A percentile compares a stretch with the other conserved stretches of the same genome.
phyloP scores from a whole-genome alignment of 768 basidiomycete genomes.

The Fomitopsis pulvina region DNA sequence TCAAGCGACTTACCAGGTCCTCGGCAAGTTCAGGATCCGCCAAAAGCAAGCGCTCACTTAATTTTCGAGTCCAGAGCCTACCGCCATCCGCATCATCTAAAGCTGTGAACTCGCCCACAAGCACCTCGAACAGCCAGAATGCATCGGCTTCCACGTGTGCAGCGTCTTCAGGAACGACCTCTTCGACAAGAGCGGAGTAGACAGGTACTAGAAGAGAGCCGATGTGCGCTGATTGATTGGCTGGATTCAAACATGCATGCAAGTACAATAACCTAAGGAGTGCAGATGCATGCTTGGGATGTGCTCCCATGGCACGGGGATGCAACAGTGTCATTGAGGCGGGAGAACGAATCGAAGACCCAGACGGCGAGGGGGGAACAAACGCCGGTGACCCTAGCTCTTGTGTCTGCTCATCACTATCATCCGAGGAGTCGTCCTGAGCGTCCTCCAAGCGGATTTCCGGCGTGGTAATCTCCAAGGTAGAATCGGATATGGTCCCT shows the following conservation, averaged over 20 bases:
- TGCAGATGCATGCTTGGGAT: slow-evolving; percentile 55
- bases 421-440: slow-evolving; percentile 3
- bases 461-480: slow-evolving; percentile 35
- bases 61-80: slow-evolving; percentile 52
- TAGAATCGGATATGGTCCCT: slow-evolving; percentile 17
- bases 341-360: slow-evolving; percentile 16
- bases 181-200: slow-evolving; percentile 55
- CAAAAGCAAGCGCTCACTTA: slow-evolving; percentile 54
- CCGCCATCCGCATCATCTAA: slow-evolving; percentile 65
- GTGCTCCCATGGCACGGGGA: slow-evolving; percentile 42
- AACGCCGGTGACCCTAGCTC: neutral
- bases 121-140: slow-evolving; percentile 76
- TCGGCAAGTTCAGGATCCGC: slow-evolving; percentile 57
- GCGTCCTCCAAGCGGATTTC: slow-evolving; percentile 28
- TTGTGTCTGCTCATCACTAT: neutral
- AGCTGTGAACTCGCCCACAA: slow-evolving; percentile 67
- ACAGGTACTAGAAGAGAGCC: slow-evolving; percentile 66
- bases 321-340: slow-evolving; percentile 39
- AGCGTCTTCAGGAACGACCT: slow-evolving; percentile 52
- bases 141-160: slow-evolving; percentile 73
- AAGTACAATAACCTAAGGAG: slow-evolving; percentile 66
- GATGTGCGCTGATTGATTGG: slow-evolving; percentile 58
- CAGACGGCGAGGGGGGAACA: slow-evolving; percentile 21
- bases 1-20: slow-evolving; percentile 42
- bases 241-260: slow-evolving; percentile 67